Conservation (phyloP, 2,329 filamentous ascomycete species). For the Colletotrichum zoysiae region DNA sequence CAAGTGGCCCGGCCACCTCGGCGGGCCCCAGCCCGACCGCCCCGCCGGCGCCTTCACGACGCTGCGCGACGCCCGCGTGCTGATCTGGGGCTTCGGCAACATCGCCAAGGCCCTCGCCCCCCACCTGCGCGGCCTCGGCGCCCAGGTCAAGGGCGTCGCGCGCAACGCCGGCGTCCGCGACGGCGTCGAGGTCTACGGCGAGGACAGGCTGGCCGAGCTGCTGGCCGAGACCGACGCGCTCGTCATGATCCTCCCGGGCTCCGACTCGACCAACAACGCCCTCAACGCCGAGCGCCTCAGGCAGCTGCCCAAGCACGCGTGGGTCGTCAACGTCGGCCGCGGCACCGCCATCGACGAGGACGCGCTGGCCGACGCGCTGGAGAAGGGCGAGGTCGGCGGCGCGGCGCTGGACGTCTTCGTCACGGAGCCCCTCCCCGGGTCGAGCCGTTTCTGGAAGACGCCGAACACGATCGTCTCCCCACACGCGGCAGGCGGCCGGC, state of each 20-base stretch:
- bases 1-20: constrained; percentile 72
- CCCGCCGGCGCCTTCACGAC: constrained; percentile 69
- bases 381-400: constrained; percentile 58
- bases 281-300: constrained; percentile 66
- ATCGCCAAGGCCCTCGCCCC: constrained; percentile 73
- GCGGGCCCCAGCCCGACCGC: constrained; percentile 70
- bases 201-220: constrained; percentile 65
- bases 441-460: constrained; percentile 63
- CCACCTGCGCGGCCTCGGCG: constrained; percentile 66
- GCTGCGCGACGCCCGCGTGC: constrained; percentile 68
- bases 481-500: constrained; percentile 71
- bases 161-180: constrained; percentile 67
- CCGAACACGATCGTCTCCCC: constrained; percentile 67
- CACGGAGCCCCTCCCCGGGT: constrained; percentile 58
- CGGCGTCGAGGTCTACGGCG: constrained; percentile 68
- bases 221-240: constrained; percentile 71
- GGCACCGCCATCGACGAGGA: constrained; percentile 64
- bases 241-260: constrained; percentile 76
- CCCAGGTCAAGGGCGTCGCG: constrained; percentile 70
- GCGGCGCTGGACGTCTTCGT: constrained; percentile 65
- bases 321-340: constrained; percentile 66
- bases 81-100: constrained; percentile 76
- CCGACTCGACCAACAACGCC: constrained; percentile 66
- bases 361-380: constrained; percentile 60
- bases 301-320: constrained; percentile 68